Base-by-base conservation (phyloP, 441 rosid genomes). In the Brassica hybrid region DNA sequence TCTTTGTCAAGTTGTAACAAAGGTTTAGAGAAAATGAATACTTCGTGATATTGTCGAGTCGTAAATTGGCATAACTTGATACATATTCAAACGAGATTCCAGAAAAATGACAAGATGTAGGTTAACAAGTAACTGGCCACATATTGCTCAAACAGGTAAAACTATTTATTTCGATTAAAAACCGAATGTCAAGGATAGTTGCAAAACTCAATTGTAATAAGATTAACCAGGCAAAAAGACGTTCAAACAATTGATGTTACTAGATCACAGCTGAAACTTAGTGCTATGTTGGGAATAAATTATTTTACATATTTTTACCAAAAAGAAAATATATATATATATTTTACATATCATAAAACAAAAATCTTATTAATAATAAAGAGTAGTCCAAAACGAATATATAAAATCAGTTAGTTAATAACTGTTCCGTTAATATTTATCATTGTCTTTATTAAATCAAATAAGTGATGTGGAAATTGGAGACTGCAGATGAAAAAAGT, bases 121-220 rank as follows among this genome's bases (percentile, higher is more conserved):
- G 7, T 58, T 21, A 19, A 58, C 30, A 21, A 58, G 27, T 58
- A 21, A 11, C n/a, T 19, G 30, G 7, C 30, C 30, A 57, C 21
- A 52, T 14, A 16, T 14, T 16, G 58, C 62, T 19, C 30, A 57
- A 57, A 19, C 21, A 19, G 25, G 64, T 23, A 32, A 59, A 59
- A 59, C 12, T 4, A 19, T 10, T 21, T 58, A 14, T 21, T 58
- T 11, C 14, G 4, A 12, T 59, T 59, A 11, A 23, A 23, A 23
- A 23, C 32, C 63, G 3, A 58, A 59, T 23, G 13, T 23, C 8
- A 58, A 58, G 32, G 30, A 12, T 59, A 60, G 10, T 23, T 60
- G 36, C 34, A 60, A 60, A 23, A 60, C 64, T 25, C 64, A 59
- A 59, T n/a, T 19, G 30, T 59, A 11, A 12, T 59, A 59, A 21